Evolutionary conservation across 495 filamentous ascomycete genomes (phyloP), one percentile per base, ranked within the genome.

Genomic region (Daldinia decipiens): DNA sequence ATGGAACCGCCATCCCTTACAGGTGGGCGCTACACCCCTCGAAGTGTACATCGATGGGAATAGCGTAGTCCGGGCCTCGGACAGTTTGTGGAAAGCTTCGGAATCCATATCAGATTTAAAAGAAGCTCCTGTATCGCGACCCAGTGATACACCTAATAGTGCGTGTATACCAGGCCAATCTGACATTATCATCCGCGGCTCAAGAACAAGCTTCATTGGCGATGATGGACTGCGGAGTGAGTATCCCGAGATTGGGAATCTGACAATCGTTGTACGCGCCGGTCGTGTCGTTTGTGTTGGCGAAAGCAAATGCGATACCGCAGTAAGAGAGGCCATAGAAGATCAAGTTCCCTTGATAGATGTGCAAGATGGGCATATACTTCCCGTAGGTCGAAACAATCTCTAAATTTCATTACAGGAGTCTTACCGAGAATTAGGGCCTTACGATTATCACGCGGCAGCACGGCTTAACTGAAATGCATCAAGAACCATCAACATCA

Each of bases 31-130:
- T n/a, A 82, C 83, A 29, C 83, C 86, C 3, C 62, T 82, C 3
- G 81, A 87, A 58, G 85, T 88, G 12, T 88, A 78, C 71, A 83
- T 88, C 67, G 86, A 87, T 73, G 86, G 86, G 3, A 65, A 43
- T 1, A 70, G 68, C 24, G 68, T 65, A 6, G 51, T 50, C 9
- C 68, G 68, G 15, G 68, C 68, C 8, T 65, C 68, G 0, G 68
- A 70, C 0, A 62, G 50, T 27, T 3, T 70, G 26, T 70, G 68
- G 68, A 57, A 70, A 13, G n/a, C 17, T 15, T 65, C 55, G 21
- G 56, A 57, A 34, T 52, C 57, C 12, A 13, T 21, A 1, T 31
- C 55, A 15, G 61, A 32, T 19, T 21, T 47, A 0, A 61, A n/a
- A 17, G 61, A 70, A 60, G 78, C 70, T 19, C 67, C 76, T 13